A percentile compares a stretch with the other conserved stretches of the same genome.
phyloP scores from a whole-genome alignment of 345 rosid genomes.

The Syzygium jambos region DNA sequence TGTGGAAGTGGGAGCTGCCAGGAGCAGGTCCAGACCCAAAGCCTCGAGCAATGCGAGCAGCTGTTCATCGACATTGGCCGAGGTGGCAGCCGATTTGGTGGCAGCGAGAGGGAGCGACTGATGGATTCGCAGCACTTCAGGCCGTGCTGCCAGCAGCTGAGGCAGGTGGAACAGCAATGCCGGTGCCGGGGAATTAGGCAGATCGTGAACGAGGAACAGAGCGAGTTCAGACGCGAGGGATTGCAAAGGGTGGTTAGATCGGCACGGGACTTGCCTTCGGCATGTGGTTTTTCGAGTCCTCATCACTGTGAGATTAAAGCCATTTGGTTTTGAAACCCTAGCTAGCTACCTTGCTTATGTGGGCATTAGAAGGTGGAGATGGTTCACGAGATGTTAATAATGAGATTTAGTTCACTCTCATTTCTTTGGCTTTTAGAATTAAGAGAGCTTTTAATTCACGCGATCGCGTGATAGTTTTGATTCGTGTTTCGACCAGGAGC shows the following conservation, averaged over 20 bases:
- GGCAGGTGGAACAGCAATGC: background rate
- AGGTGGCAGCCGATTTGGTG: background rate
- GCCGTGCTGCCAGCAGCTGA: constrained; percentile 6
- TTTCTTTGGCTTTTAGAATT: background rate
- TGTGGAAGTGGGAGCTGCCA: background rate
- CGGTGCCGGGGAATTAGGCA: constrained; percentile 1
- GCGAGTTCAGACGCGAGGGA: background rate
- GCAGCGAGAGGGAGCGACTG: background rate
- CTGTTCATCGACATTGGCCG: background rate
- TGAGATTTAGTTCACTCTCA: background rate
- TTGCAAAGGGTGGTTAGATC: background rate
- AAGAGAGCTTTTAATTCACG: background rate
- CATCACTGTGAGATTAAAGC: background rate
- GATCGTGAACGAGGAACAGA: background rate
- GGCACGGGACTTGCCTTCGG: background rate
- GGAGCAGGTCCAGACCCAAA: background rate
- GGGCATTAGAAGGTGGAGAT: background rate
- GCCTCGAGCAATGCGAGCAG: background rate
- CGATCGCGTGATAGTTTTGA: background rate
- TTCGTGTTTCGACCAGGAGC: background rate
- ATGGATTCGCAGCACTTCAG: background rate
- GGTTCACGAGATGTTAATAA: background rate
- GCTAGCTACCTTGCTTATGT: background rate
- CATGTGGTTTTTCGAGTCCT: background rate
- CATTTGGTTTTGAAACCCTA: background rate